A percentile compares a stretch with the other conserved stretches of the same genome.
Conservation (phyloP, 495 filamentous ascomycete species). For the Astrocystis sublimbata region DNA sequence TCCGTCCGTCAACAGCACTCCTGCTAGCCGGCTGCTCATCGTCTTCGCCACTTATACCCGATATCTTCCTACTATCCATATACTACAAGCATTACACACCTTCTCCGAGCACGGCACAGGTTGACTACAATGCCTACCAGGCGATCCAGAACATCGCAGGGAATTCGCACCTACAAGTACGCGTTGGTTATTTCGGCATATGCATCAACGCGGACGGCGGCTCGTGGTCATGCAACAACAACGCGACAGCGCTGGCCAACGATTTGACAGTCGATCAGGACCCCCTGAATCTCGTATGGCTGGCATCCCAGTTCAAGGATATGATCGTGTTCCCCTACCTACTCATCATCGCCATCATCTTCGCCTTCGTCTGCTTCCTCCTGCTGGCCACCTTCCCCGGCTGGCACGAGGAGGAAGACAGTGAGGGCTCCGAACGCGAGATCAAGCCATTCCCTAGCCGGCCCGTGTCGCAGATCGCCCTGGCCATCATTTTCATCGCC, state of each 20-base stretch:
- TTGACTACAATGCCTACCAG: constrained; percentile 75
- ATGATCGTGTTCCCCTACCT: constrained; percentile 81
- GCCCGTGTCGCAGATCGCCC: constrained; percentile 70
- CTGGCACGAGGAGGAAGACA: constrained; percentile 72
- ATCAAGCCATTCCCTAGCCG: constrained; percentile 79
- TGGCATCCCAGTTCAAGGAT: constrained; percentile 76
- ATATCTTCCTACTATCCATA: constrained; percentile 77
- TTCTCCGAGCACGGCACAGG: constrained; percentile 72
- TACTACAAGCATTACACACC: constrained; percentile 70
- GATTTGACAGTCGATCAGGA: constrained; percentile 70
- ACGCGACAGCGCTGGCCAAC: constrained; percentile 71
- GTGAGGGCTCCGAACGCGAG: constrained; percentile 62
- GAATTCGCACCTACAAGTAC: constrained; percentile 62
- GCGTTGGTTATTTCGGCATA: constrained; percentile 65
- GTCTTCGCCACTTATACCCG: constrained; percentile 71
- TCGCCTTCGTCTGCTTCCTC: constrained; percentile 74
- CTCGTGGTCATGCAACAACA: constrained; percentile 72
- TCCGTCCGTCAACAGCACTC: constrained; percentile 54
- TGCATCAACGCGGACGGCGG: constrained; percentile 74
- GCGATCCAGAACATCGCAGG: constrained; percentile 77
- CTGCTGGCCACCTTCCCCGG: constrained; percentile 79
- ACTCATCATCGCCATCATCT: constrained; percentile 79
- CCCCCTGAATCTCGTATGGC: constrained; percentile 79
- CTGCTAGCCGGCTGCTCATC: constrained; percentile 79
- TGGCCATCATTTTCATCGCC: constrained; percentile 77